Evolutionary conservation across 768 basidiomycete species (phyloP).

Genomic region (Leccinum boreale): DNA sequence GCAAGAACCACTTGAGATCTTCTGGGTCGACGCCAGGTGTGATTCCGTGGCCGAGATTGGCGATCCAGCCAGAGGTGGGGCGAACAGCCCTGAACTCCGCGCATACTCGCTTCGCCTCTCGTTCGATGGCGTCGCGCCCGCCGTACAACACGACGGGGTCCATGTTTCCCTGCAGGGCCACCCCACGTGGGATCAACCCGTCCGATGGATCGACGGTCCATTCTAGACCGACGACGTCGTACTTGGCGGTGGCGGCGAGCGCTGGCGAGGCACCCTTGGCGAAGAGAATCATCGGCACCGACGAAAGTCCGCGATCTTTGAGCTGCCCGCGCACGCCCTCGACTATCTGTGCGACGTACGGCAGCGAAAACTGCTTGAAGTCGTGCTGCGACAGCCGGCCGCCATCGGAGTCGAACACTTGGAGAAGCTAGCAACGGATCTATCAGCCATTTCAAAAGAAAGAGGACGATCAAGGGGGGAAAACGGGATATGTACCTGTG

Average conservation of each 20-base stretch:
- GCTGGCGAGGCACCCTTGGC: constrained; percentile 90
- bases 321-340: constrained; percentile 62
- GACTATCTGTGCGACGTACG: constrained; percentile 72
- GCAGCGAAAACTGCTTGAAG: constrained; percentile 80
- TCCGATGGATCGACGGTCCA: constrained; percentile 83
- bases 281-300: constrained; percentile 85
- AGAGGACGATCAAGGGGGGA: no score
- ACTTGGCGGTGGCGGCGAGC: constrained; percentile 64
- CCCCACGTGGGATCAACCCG: constrained; percentile 52
- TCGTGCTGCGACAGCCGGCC: constrained; percentile 89
- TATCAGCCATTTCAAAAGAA: not conserved
- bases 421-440: constrained; percentile 61
- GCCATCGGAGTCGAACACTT: constrained; percentile 97
- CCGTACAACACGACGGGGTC: constrained; percentile 88
- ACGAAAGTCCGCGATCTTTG: constrained; percentile 46
- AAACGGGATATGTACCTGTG: constrained; percentile 64
- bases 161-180: constrained; percentile 88
- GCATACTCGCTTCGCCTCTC: constrained; percentile 79
- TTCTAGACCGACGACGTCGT: constrained; percentile 88
- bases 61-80: constrained; percentile 78
- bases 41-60: constrained; percentile 96
- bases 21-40: constrained; percentile 95
- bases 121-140: constrained; percentile 81
- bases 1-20: constrained; percentile 85
- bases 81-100: constrained; percentile 62